These are phyloP conservation scores for Monosporascus sp. DNA, from an alignment of 2,329 filamentous ascomycete genomes.

Conservation along the genomic window DNA sequence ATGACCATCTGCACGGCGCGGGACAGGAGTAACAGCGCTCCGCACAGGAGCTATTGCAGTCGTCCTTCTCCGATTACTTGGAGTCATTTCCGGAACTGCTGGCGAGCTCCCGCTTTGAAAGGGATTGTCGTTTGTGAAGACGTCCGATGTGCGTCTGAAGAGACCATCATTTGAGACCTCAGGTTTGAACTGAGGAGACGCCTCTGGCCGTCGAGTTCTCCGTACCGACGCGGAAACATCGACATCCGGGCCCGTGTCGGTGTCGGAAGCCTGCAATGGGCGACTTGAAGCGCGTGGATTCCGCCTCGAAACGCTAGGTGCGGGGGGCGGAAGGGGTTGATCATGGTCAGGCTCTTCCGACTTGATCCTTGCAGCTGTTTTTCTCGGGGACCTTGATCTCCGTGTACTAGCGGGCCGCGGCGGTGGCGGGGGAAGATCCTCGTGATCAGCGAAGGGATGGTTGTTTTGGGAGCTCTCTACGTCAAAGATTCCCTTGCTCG, in stretches of 20 bases:
- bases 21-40: conserved; percentile 37
- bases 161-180: conserved; percentile 47
- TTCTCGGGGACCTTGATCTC: conserved; percentile 50
- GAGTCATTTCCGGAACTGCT: conserved; percentile 40
- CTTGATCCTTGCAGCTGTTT: conserved; percentile 47
- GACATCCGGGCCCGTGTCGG: conserved; percentile 40
- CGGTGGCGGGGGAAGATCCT: conserved; percentile 41
- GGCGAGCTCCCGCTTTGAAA: conserved; percentile 85
- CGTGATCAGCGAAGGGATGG: conserved; percentile 55
- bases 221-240: conserved; percentile 25
- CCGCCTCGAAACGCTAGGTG: conserved; percentile 47
- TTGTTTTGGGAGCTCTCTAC: conserved; percentile 55
- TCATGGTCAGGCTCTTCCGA: conserved; percentile 43
- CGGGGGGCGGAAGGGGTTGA: conserved; percentile 28
- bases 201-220: conserved; percentile 30
- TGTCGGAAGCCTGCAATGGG: conserved; percentile 48
- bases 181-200: conserved; percentile 45
- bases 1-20: conserved; percentile 37
- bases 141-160: conserved; percentile 37
- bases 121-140: conserved; percentile 85
- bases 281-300: conserved; percentile 48
- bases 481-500: conserved; percentile 77
- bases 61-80: conserved; percentile 46
- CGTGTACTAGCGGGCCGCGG: conserved; percentile 41
- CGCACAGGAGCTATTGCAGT: conserved; percentile 32